phyloP scores from a whole-genome alignment of 2,329 filamentous ascomycete genomes.

The Stemphylium beticola region DNA sequence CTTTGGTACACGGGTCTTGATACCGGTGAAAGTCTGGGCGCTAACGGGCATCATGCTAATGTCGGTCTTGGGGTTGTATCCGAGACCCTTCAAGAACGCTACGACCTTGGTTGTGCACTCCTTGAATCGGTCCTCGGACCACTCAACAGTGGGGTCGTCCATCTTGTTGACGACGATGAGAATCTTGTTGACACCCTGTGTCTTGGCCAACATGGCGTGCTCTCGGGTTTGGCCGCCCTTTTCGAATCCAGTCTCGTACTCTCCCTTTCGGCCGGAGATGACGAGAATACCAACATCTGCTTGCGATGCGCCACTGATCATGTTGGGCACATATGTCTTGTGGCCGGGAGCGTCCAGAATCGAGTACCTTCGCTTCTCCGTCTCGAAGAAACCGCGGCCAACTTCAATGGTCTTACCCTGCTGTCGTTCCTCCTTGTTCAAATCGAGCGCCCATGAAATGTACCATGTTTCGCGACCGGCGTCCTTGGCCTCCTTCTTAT shows the following conservation, averaged over 20 bases:
- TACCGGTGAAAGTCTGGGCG: conserved; percentile 81
- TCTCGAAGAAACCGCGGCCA: conserved; percentile 90
- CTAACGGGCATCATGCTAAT: conserved; percentile 96
- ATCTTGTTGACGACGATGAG: conserved; percentile 94
- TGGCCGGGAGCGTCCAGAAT: conserved; percentile 96
- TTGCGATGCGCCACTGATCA: conserved; percentile 86
- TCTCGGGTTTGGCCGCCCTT: conserved; percentile 95
- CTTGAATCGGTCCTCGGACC: conserved; percentile 90
- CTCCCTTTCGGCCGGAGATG: conserved; percentile 94
- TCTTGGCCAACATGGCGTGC: conserved; percentile 97
- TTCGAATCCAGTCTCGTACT: conserved; percentile 98
- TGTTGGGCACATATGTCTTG: conserved; percentile 97
- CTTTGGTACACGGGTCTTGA: conserved; percentile 82
- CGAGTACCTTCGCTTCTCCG: conserved; percentile 93
- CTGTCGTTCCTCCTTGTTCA: conserved; percentile 93
- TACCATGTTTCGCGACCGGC: conserved; percentile 98
- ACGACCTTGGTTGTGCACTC: conserved; percentile 91
- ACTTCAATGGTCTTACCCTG: conserved; percentile 99
- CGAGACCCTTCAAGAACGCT: conserved; percentile 87
- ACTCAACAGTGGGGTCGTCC: conserved; percentile 96
- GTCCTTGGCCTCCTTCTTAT: conserved; percentile 88
- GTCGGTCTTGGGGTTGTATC: conserved; percentile 93
- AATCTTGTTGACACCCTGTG: conserved; percentile 96
- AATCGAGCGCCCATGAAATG: conserved; percentile 95
- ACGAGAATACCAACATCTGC: conserved; percentile 81